phyloP scores from a whole-genome alignment of 2,329 filamentous ascomycete species.

The Teratosphaeria epicoccoides region DNA sequence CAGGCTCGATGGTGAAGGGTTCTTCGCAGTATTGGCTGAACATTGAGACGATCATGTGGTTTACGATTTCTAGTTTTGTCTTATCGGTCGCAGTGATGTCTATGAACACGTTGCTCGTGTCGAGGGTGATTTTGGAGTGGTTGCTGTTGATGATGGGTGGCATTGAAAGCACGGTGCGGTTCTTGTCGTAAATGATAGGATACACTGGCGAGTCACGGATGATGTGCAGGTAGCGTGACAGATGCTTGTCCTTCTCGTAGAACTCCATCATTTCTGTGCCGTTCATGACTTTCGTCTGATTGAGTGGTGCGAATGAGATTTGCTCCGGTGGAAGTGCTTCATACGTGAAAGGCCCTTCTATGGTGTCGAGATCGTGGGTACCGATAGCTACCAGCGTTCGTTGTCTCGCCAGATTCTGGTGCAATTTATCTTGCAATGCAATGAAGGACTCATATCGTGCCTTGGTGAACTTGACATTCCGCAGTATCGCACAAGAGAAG shows the following conservation, averaged over 20 bases:
- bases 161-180: conserved; percentile 78
- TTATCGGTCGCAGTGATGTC: conserved; percentile 93
- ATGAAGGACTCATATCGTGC: conserved; percentile 96
- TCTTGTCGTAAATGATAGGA: conserved; percentile 87
- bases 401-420: conserved; percentile 89
- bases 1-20: conserved; percentile 83
- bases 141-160: conserved; percentile 97
- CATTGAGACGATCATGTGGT: conserved; percentile 93
- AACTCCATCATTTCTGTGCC: conserved; percentile 84
- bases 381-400: conserved; percentile 92
- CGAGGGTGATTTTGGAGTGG: conserved; percentile 86
- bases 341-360: conserved; percentile 92
- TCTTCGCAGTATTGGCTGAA: conserved; percentile 86
- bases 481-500: conserved; percentile 78
- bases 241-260: conserved; percentile 86
- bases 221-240: conserved; percentile 85
- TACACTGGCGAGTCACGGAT: conserved; percentile 90
- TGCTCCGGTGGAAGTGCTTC: conserved; percentile 85
- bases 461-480: conserved; percentile 84
- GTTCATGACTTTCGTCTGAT: conserved; percentile 82
- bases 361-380: conserved; percentile 88
- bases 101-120: conserved; percentile 91
- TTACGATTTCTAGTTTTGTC: conserved; percentile 92
- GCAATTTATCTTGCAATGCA: conserved; percentile 90
- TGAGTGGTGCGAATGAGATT: conserved; percentile 82